These are phyloP conservation scores for Picea sitchensis DNA, from an alignment of 75 land plant genomes.

Conservation along the genomic window DNA sequence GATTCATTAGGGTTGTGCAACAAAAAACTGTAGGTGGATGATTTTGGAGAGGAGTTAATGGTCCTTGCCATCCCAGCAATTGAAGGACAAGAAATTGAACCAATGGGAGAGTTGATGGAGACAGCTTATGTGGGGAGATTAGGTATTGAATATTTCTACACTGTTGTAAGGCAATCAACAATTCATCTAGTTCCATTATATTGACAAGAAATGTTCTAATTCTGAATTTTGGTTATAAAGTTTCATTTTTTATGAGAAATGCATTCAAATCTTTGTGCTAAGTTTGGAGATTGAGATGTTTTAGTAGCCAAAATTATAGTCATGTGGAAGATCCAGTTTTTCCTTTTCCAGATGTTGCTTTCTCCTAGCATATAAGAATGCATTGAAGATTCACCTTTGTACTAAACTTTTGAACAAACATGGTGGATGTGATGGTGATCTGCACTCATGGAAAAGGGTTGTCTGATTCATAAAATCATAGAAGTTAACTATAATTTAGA, in stretches of 20 bases:
- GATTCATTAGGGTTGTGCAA: too few relatives aligned
- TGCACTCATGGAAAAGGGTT: background rate
- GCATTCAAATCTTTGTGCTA: too few relatives aligned
- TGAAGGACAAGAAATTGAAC: slow-evolving; percentile 74
- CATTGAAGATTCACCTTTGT: background rate
- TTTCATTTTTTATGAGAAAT: background rate
- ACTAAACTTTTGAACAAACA: background rate
- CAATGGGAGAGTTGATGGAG: slow-evolving; percentile 76
- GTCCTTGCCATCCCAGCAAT: slow-evolving; percentile 70
- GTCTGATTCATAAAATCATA: background rate
- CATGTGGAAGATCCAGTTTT: too few relatives aligned
- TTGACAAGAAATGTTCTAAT: background rate
- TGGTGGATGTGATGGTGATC: background rate
- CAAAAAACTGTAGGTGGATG: background rate
- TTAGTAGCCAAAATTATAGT: too few relatives aligned
- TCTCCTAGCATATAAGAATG: background rate
- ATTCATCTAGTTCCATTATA: too few relatives aligned
- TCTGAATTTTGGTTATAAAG: background rate
- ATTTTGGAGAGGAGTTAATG: slow-evolving; percentile 28
- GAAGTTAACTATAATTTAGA: background rate
- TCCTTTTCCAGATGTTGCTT: background rate
- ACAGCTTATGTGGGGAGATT: slow-evolving; percentile 84
- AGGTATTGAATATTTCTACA: slow-evolving; percentile 32
- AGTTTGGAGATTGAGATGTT: too few relatives aligned
- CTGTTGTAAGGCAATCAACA: background rate